These are phyloP conservation scores for Vitis rotundifolia DNA, from an alignment of 164 flowering plant species.

Conservation along the genomic window DNA sequence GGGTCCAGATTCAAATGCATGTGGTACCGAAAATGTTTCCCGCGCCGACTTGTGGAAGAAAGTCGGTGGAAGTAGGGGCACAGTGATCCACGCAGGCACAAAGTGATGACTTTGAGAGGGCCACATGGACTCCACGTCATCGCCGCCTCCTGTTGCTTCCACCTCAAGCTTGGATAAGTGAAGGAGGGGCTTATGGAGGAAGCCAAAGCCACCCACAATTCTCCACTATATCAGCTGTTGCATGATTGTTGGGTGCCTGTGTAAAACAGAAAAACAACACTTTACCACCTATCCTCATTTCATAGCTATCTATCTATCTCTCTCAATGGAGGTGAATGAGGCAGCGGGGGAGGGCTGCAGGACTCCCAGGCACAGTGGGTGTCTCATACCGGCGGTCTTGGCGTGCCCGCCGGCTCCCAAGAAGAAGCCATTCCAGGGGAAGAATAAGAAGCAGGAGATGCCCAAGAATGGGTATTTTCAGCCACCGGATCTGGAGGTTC, in stretches of 20 bases:
- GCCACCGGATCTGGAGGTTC: constrained; percentile 33
- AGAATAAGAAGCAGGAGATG: constrained; percentile 13
- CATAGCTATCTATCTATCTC: no score
- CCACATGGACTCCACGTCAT: not conserved
- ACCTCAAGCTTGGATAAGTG: constrained; percentile 13
- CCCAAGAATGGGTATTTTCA: constrained; percentile 30
- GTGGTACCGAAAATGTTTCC: no score
- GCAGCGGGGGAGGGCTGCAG: constrained; percentile 16
- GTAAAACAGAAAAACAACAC: not conserved
- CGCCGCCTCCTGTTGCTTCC: not conserved
- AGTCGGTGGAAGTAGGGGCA: no score
- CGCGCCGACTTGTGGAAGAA: no score
- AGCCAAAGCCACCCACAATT: not conserved
- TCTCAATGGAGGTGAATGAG: constrained; percentile 5
- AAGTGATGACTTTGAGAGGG: no score
- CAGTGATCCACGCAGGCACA: no score
- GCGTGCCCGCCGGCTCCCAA: constrained; percentile 37
- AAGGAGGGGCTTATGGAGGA: constrained; percentile 6
- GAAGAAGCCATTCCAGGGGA: constrained; percentile 18
- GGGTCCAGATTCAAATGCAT: no score
- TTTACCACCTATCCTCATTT: not conserved
- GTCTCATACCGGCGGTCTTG: constrained; percentile 11
- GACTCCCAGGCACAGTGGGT: constrained; percentile 25
- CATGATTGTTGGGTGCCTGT: not conserved
- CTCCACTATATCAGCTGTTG: not conserved